phyloP scores from a whole-genome alignment of 805 yeast species.

The Pichia ethanolica region DNA sequence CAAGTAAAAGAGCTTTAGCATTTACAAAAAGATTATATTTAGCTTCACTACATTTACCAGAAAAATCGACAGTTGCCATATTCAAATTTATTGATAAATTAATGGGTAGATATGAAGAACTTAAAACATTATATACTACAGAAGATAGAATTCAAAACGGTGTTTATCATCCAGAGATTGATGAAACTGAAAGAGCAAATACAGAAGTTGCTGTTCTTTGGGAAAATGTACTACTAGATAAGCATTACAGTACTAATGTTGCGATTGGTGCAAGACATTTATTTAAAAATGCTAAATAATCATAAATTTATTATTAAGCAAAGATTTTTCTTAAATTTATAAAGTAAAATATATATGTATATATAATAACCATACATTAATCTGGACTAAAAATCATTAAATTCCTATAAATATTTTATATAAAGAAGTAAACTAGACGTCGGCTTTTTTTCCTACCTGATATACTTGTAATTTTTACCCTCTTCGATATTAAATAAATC shows the following conservation, averaged over 20 bases:
- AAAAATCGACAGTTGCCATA: slow-evolving; percentile 73
- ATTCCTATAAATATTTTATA: too few relatives aligned
- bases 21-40: slow-evolving; percentile 76
- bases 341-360: too few relatives aligned
- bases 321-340: too few relatives aligned
- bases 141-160: slow-evolving; percentile 88
- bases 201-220: slow-evolving; percentile 85
- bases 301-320: too few relatives aligned
- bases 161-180: slow-evolving; percentile 54
- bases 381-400: too few relatives aligned
- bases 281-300: slow-evolving; percentile 28
- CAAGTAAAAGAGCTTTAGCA: slow-evolving; percentile 62
- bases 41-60: slow-evolving; percentile 69
- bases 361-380: too few relatives aligned
- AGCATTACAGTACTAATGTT: slow-evolving; percentile 81
- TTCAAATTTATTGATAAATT: slow-evolving; percentile 74
- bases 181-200: slow-evolving; percentile 67
- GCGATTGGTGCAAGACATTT: slow-evolving; percentile 51
- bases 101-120: slow-evolving; percentile 59
- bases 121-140: slow-evolving; percentile 72
- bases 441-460: not conserved
- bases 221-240: slow-evolving; percentile 74
- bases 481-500: slow-evolving; percentile 14
- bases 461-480: not conserved
- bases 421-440: not conserved